phyloP scores from a whole-genome alignment of 2,329 filamentous ascomycete genomes.

The Xylariaceae sp. region DNA sequence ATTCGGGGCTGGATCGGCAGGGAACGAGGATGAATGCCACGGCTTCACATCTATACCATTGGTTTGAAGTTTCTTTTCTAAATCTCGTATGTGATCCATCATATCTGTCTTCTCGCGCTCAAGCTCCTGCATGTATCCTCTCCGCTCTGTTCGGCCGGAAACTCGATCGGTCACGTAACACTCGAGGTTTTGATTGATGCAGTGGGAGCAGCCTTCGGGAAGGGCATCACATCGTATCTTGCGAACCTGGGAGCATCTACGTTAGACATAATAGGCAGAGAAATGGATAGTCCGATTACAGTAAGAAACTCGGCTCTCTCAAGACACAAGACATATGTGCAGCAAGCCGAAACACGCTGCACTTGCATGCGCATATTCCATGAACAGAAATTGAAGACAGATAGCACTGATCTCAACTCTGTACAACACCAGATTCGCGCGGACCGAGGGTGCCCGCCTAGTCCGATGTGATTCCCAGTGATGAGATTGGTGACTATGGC shows the following conservation, averaged over 20 bases:
- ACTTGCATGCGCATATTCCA: conserved; percentile 19
- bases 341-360: conserved; percentile 18
- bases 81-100: conserved; percentile 68
- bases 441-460: background rate
- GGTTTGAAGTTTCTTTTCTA: conserved; percentile 70
- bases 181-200: conserved; percentile 75
- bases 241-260: conserved; percentile 59
- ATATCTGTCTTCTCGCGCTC: conserved; percentile 76
- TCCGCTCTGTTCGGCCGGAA: conserved; percentile 77
- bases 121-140: conserved; percentile 79
- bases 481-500: background rate
- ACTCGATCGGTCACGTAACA: conserved; percentile 89
- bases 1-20: conserved; percentile 38
- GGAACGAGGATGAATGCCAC: conserved; percentile 48
- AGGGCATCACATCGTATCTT: conserved; percentile 89
- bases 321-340: conserved; percentile 13
- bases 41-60: conserved; percentile 67
- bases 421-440: conserved; percentile 12
- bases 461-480: conserved; percentile 1
- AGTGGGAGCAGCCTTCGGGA: conserved; percentile 82
- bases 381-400: background rate
- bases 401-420: background rate
- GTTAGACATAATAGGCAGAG: conserved; percentile 27
- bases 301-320: background rate
- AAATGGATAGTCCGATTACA: background rate